phyloP scores from a whole-genome alignment of 1,284 basidiomycete genomes.

The Trametes sp. region DNA sequence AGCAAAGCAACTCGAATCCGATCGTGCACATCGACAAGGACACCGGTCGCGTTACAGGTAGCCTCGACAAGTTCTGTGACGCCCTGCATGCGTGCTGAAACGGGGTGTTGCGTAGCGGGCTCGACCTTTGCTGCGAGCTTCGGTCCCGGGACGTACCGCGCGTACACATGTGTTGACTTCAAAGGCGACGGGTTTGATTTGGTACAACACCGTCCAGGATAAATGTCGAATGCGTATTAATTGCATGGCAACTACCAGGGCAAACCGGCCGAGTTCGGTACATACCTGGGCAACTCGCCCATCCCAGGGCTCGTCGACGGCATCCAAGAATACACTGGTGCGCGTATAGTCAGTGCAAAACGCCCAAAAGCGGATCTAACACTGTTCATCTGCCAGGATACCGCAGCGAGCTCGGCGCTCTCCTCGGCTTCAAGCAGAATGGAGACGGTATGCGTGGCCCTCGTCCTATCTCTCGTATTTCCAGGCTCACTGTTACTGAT shows the following conservation, averaged over 20 bases:
- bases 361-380: background rate
- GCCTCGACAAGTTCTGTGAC: background rate
- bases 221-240: constrained; percentile 25
- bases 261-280: constrained; percentile 56
- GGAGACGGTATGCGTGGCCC: constrained; percentile 32
- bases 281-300: constrained; percentile 60
- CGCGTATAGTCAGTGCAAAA: background rate
- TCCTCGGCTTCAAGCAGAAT: constrained; percentile 57
- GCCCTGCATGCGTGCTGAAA: too few relatives aligned
- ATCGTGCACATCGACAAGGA: constrained; percentile 52
- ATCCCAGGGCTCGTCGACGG: constrained; percentile 54
- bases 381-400: too few relatives aligned
- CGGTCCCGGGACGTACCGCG: constrained; percentile 63
- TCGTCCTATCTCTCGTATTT: background rate
- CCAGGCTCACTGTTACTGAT: background rate
- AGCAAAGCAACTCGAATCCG: constrained; percentile 56
- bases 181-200: constrained; percentile 59
- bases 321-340: constrained; percentile 56
- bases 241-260: constrained; percentile 22
- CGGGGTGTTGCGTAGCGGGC: constrained; percentile 33
- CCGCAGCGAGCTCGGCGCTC: constrained; percentile 54
- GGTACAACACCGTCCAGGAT: background rate
- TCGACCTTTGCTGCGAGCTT: constrained; percentile 56
- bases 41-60: constrained; percentile 54
- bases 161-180: constrained; percentile 68